Percentiles rank a stretch among this genome's conserved stretches.
Conservation (phyloP, 371 early-diverging fungal genomes). For the Dentiscutata heterogama region DNA sequence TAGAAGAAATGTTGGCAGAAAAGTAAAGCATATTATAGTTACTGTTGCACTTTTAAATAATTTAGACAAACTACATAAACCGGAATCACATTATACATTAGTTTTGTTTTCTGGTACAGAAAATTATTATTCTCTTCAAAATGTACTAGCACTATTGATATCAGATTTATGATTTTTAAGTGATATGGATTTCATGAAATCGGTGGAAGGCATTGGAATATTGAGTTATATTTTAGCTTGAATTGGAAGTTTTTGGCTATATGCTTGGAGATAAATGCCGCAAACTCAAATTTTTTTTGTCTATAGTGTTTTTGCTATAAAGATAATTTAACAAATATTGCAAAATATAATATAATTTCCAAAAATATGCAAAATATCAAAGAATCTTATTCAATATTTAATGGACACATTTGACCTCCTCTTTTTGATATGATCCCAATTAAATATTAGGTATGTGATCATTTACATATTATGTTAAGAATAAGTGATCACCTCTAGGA, state of each 20-base stretch:
- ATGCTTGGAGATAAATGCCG: not conserved
- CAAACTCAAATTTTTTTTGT: constrained; percentile 3
- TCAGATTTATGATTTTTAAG: not conserved
- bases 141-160: not conserved
- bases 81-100: not conserved
- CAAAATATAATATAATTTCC: not conserved
- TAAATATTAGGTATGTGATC: not conserved
- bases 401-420: not conserved
- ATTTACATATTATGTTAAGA: constrained; percentile 2
- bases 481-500: not conserved
- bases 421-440: constrained; percentile 24
- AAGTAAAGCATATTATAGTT: constrained; percentile 16
- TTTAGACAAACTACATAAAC: not conserved
- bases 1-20: not conserved
- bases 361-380: not conserved
- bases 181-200: not conserved
- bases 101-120: not conserved
- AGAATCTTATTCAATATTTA: not conserved
- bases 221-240: not conserved
- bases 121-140: constrained; percentile 9
- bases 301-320: not conserved
- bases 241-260: constrained; percentile 8
- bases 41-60: constrained; percentile 12
- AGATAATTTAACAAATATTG: not conserved
- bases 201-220: not conserved